Evolutionary conservation across 2,329 filamentous ascomycete species (phyloP), one percentile per base, ranked within the genome.

Genomic region (Aspergillus neoniger): DNA sequence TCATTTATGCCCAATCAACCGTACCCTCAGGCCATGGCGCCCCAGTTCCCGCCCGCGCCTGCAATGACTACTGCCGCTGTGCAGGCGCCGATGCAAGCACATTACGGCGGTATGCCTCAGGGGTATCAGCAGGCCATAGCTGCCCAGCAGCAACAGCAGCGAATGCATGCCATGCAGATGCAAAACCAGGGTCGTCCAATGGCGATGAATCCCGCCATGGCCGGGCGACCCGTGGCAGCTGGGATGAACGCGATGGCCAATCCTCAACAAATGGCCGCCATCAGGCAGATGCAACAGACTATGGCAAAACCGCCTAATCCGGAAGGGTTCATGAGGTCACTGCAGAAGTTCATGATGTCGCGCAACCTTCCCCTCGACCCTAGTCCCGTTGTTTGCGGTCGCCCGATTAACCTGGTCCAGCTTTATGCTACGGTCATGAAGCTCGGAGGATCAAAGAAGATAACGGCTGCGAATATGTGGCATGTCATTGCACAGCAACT

Each of bases 351-450:
- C 65, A 96, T 96, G 88, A 85, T 85, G 61, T 83, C 86, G 51
- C 88, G 90, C 61, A 86, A 88, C 32, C 80, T 91, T 17, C 88
- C 87, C 0, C 82, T 98, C 53, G 92, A 96, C 50, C 80, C 85
- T 1, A 89, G 88, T 63, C 93, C 93, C 0, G 79, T 86, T 21
- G 85, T 96, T 23, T 88, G 86, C 56, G 90, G 92, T 56, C 87
- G 91, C 10, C 85, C 85, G 0, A 82, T 98, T 39, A 89, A 89
- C 68, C 78, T 97, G 12, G 85, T 91, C 70, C 85, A 88, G 62
- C 81, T 98, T 3, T 98, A 96, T 74, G 86, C 89, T 62, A 81
- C 86, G 0, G 91, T 96, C 1, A 85, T 88, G 66, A 93, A 90
- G 68, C 82, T 85, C 65, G 91, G 91, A 23, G 92, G 92, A 5